Base-by-base conservation (phyloP, 2,329 filamentous ascomycete genomes). In the Coniella lustricola region DNA sequence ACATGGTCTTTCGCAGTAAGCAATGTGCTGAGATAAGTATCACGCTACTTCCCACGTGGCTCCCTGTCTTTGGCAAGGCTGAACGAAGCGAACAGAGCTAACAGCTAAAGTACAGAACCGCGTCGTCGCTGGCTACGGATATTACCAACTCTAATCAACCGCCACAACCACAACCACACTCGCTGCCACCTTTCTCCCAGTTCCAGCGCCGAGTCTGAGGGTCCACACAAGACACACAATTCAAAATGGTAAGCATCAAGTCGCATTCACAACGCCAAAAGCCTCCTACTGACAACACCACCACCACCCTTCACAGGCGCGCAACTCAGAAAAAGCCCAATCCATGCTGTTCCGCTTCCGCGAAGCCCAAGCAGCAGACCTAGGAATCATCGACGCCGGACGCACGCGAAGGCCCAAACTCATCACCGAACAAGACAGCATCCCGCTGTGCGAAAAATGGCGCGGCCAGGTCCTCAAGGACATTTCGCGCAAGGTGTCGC, bases 321-420 rank as follows among this genome's bases (percentile, higher is more conserved):
- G 91, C 64, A 96, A 97, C 69, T 91, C 88, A 39, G 91, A 97
- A 78, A 98, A 97, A 70, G 91, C 93, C 62, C 93, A 98, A 75
- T 96, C 90, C 41, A 98, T 98, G 91, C 91, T 98, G 68, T 98
- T 96, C 75, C 91, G 93, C 76, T 98, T 98, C 76, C 89, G 93
- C 67, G 93, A 95, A 63, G 87, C 91, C 60, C 93, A 97, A 79
- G 91, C 91, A 57, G 89, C 90, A 56, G 90, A 96, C 71, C 79
- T 96, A 41, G 91, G 91, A 63, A 96, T 97, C 67, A 87, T 98
- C 69, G 91, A 97, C 73, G 86, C 86, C 22, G 87, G 89, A 51
- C 87, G 90, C 54, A 85, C 89, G 8, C 87, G 90, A 10, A 89
- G 93, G 2, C 93, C 93, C 45, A 94, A 91, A 68, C 79, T 85